A percentile compares a stretch with the other conserved stretches of the same genome.
These are phyloP conservation scores for Venturia nashicola DNA, from an alignment of 2,329 filamentous ascomycete species.

Conservation along the genomic window DNA sequence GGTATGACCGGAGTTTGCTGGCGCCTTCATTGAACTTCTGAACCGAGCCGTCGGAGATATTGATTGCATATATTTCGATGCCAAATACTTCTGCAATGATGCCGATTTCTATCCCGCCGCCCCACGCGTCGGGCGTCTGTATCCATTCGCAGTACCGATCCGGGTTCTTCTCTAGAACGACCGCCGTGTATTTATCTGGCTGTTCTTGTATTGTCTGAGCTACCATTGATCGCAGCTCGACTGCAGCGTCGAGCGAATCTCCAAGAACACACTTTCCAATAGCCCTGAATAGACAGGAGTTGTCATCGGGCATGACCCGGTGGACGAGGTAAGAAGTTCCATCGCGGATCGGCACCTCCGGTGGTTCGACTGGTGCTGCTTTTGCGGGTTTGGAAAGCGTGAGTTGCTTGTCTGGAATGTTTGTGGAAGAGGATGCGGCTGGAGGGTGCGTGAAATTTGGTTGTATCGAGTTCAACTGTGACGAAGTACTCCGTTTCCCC, in stretches of 20 bases:
- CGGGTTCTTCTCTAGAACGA: slow-evolving; percentile 58
- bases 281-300: slow-evolving; percentile 86
- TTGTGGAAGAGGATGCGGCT: slow-evolving; percentile 11
- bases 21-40: slow-evolving; percentile 70
- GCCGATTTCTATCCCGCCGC: slow-evolving; percentile 78
- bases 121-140: slow-evolving; percentile 70
- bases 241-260: slow-evolving; percentile 50
- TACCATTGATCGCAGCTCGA: slow-evolving; percentile 63
- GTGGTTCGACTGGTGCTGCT: slow-evolving; percentile 40
- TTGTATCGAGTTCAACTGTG: slow-evolving; percentile 11
- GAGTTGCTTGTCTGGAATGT: neutral
- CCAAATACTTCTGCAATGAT: slow-evolving; percentile 77
- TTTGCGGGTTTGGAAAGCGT: neutral
- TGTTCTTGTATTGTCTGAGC: slow-evolving; percentile 62
- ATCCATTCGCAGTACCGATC: slow-evolving; percentile 74
- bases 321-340: slow-evolving; percentile 53
- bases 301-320: slow-evolving; percentile 93
- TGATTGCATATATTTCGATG: slow-evolving; percentile 73
- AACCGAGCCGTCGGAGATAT: slow-evolving; percentile 57
- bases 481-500: slow-evolving; percentile 6
- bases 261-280: slow-evolving; percentile 69
- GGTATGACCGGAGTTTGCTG: slow-evolving; percentile 49
- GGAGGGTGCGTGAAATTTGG: slow-evolving; percentile 13
- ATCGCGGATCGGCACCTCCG: slow-evolving; percentile 45
- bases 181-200: slow-evolving; percentile 60